These are phyloP conservation scores for Trypanosoma cruzi DNA, from an alignment of 208 protist species.

Conservation along the genomic window DNA sequence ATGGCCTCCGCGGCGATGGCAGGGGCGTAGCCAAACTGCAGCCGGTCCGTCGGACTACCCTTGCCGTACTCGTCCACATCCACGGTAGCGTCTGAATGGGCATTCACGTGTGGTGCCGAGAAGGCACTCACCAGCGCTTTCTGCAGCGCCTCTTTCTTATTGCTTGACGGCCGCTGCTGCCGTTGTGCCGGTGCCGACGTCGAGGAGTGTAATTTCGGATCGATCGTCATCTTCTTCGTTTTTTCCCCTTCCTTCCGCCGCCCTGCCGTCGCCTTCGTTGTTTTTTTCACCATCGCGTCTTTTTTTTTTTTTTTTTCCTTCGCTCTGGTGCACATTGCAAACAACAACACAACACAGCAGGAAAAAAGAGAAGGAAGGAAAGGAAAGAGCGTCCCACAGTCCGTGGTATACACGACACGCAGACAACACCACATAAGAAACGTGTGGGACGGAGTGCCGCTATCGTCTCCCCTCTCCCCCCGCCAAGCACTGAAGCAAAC, in stretches of 20 bases:
- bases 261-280: neutral
- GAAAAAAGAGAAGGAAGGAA: neutral
- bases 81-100: neutral
- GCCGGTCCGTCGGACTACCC: slow-evolving; percentile 71
- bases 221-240: neutral
- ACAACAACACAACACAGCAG: neutral
- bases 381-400: too few species aligned
- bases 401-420: too few species aligned
- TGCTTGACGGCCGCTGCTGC: neutral
- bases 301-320: neutral
- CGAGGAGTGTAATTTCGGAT: neutral
- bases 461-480: too few species aligned
- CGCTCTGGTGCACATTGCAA: neutral
- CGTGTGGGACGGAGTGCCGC: too few species aligned
- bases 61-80: slow-evolving; percentile 76
- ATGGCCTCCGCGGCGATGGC: slow-evolving; percentile 71
- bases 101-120: slow-evolving; percentile 4
- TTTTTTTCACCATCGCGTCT: neutral
- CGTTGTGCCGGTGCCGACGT: neutral
- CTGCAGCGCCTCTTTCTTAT: slow-evolving; percentile 35
- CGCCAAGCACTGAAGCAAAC: too few species aligned
- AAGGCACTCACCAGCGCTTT: slow-evolving; percentile 32
- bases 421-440: too few species aligned
- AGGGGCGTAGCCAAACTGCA: slow-evolving; percentile 89
- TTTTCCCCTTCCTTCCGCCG: neutral